Evolutionary conservation across 2,329 filamentous ascomycete species (phyloP).

Genomic region (Emericellopsis atlantica): DNA sequence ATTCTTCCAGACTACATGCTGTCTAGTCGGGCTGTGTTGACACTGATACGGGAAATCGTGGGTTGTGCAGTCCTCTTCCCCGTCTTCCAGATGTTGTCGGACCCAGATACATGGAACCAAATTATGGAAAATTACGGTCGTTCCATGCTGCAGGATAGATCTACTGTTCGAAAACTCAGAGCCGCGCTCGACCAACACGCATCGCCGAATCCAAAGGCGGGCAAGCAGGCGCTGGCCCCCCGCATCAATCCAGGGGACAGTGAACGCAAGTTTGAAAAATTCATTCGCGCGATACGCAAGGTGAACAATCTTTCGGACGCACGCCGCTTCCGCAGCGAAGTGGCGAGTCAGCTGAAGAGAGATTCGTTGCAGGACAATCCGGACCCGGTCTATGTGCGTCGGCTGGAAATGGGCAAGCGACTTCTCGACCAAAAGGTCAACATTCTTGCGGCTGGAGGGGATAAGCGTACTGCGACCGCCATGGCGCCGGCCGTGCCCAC

Average conservation of each 20-base stretch:
- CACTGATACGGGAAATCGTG: constrained; percentile 80
- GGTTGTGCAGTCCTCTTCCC: constrained; percentile 82
- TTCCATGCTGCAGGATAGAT: constrained; percentile 84
- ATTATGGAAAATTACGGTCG: constrained; percentile 82
- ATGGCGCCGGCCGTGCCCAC: constrained; percentile 7
- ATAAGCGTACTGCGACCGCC: constrained; percentile 22
- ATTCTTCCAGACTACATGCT: constrained; percentile 63
- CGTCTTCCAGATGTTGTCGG: constrained; percentile 64
- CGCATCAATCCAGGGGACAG: constrained; percentile 71
- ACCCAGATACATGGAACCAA: constrained; percentile 97
- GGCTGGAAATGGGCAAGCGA: constrained; percentile 83
- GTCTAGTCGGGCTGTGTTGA: constrained; percentile 68
- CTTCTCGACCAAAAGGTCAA: constrained; percentile 83
- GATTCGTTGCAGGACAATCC: constrained; percentile 68
- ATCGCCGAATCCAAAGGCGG: constrained; percentile 58
- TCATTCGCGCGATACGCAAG: constrained; percentile 78
- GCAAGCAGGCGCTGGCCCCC: constrained; percentile 55
- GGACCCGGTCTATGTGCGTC: constrained; percentile 75
- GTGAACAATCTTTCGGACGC: constrained; percentile 89
- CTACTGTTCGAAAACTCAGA: constrained; percentile 82
- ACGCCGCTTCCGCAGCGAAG: constrained; percentile 79
- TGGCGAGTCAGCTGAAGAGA: constrained; percentile 81
- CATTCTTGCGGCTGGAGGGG: constrained; percentile 59
- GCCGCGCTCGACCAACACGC: constrained; percentile 91
- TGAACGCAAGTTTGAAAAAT: constrained; percentile 87